Evolutionary conservation across 768 basidiomycete species (phyloP), one percentile per base, ranked within the genome.

Genomic region (Boletus tylopilopsis): DNA sequence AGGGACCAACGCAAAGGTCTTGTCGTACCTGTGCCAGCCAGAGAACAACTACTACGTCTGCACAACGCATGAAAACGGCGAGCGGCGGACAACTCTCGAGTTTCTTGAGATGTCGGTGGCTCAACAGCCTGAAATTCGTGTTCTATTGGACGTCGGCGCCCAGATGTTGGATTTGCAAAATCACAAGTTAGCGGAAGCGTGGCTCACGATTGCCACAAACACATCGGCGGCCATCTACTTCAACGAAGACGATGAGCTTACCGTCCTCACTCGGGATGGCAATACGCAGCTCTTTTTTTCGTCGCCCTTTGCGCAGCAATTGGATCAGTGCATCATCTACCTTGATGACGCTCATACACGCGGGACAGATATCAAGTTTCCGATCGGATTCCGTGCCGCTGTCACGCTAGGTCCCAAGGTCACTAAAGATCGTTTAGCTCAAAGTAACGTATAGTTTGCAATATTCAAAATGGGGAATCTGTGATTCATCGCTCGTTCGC

Each of bases 281-380:
- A 27, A 13, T 2, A 41, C 23, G 1, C 43, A 55, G 7, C 34
- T 33, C 6, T 18, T 55, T 2, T 0, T 36, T 3, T 45, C 43
- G 18, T 55, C 47, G 1, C 24, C 53, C 0, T 45, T 49, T 2
- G 29, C 57, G 37, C 29, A 68, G 12, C 29, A 12, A 30, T 3
- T 30, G 12, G 29, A 30, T 30, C 29, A 30, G 13, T 30, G 29
- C 29, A 30, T 30, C 5, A 56, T 80, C 2, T 81, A 81, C 53
- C 72, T 81, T 0, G 79, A 81, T 41, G 79, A 81, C 42, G 75
- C 76, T 0, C 79, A 80, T 49, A 63, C 62, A 2, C 34, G 62
- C 12, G 79, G 79, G 6, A 81, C 79, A 0, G 79, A 81, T 48
- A 61, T 81, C 13, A 80, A 73, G 36, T 63, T 81, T 27, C 79